phyloP scores from a whole-genome alignment of 2,329 filamentous ascomycete genomes.

The Colletotrichum zoysiae region DNA sequence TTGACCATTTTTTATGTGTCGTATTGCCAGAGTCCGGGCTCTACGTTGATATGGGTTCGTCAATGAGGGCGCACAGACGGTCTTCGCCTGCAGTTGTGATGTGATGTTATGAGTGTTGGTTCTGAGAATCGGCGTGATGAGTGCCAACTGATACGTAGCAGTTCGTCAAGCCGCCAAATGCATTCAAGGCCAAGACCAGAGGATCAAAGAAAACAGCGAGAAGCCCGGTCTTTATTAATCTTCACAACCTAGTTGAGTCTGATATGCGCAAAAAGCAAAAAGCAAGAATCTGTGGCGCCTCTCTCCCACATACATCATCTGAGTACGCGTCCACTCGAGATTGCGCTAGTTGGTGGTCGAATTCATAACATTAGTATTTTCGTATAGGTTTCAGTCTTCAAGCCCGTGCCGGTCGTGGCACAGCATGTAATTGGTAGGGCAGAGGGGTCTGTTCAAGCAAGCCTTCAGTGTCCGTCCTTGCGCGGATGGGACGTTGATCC shows the following conservation, averaged over 20 bases:
- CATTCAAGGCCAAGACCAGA: background rate
- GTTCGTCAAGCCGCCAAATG: background rate
- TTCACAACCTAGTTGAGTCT: slow-evolving; percentile 1
- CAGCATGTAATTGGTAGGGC: slow-evolving; percentile 26
- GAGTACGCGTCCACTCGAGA: slow-evolving; percentile 17
- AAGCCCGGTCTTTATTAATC: slow-evolving; percentile 27
- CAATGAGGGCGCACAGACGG: no score
- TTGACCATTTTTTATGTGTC: slow-evolving; percentile 57
- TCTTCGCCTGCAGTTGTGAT: no score
- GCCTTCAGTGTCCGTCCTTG: slow-evolving; percentile 19
- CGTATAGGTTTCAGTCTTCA: slow-evolving; percentile 34
- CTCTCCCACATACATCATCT: slow-evolving; percentile 1
- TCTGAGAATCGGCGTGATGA: background rate
- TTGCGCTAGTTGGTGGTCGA: slow-evolving; percentile 15
- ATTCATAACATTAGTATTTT: slow-evolving; percentile 27
- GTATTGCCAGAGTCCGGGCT: background rate
- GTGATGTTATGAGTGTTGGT: background rate
- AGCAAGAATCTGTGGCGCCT: slow-evolving; percentile 3
- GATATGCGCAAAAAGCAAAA: slow-evolving; percentile 20
- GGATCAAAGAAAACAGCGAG: background rate
- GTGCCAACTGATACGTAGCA: background rate
- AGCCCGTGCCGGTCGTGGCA: slow-evolving; percentile 35
- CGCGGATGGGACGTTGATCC: slow-evolving; percentile 24
- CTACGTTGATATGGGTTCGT: background rate
- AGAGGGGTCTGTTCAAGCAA: slow-evolving; percentile 20